These are phyloP conservation scores for Arthrocladium fulminans DNA, from an alignment of 2,329 filamentous ascomycete species.

Conservation along the genomic window DNA sequence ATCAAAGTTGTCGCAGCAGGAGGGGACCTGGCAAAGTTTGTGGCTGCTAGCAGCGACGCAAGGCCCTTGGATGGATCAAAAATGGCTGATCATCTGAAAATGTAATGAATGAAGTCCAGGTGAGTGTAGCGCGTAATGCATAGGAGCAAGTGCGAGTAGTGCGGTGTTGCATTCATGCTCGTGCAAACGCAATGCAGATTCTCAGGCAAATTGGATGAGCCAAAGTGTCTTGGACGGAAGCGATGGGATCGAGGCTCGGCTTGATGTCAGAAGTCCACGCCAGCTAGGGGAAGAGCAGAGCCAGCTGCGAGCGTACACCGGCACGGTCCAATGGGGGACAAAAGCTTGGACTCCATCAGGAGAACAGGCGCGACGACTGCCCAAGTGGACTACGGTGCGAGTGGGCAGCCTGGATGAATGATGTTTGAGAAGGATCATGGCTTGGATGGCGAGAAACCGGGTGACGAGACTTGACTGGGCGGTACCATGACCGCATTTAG, in stretches of 20 bases:
- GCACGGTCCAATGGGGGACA: constrained; percentile 19
- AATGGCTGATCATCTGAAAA: constrained; percentile 18
- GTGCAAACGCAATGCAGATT: constrained; percentile 13
- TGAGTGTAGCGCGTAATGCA: constrained; percentile 10
- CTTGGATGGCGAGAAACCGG: constrained; percentile 18
- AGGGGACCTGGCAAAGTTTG: constrained; percentile 10
- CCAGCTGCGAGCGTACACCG: constrained; percentile 12
- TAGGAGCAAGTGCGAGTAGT: constrained; percentile 4
- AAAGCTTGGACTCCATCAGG: constrained; percentile 15
- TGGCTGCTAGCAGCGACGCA: constrained; percentile 10
- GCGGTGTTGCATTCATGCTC: constrained; percentile 12
- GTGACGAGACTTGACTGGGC: constrained; percentile 15
- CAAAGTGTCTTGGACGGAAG: constrained; percentile 21
- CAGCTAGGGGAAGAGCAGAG: constrained; percentile 5
- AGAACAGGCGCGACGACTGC: constrained; percentile 20
- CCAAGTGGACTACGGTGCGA: constrained; percentile 22
- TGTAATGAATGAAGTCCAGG: constrained; percentile 12
- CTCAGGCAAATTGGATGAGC: constrained; percentile 14
- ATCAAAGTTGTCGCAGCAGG: constrained; percentile 2
- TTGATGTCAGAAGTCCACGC: constrained; percentile 17
- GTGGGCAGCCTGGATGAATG: constrained; percentile 18
- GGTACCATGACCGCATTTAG: constrained; percentile 16
- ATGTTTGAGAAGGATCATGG: constrained; percentile 20
- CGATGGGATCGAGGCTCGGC: constrained; percentile 22
- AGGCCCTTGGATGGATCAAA: constrained; percentile 10